Conservation (phyloP, 1,139 yeast species). For the Debaryomyces subglobosus region DNA sequence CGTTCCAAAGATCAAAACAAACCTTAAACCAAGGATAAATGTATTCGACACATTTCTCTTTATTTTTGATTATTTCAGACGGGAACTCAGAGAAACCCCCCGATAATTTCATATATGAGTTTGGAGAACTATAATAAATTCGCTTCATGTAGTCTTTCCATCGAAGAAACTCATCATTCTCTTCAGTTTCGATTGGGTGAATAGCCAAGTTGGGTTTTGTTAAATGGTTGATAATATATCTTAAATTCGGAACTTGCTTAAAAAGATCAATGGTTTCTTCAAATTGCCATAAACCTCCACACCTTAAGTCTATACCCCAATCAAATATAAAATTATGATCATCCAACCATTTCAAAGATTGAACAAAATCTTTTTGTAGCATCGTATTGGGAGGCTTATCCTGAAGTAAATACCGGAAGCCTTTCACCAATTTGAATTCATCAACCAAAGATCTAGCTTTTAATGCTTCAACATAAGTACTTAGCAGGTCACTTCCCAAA, state of each 20-base stretch:
- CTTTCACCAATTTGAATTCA: conserved; percentile 22
- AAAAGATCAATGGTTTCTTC: conserved; percentile 29
- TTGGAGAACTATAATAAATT: conserved; percentile 23
- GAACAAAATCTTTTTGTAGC: conserved; percentile 26
- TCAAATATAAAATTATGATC: conserved; percentile 33
- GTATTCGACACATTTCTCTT: conserved; percentile 17
- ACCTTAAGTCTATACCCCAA: conserved; percentile 41
- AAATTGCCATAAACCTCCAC: conserved; percentile 42
- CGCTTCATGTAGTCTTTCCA: conserved; percentile 26
- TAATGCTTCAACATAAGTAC: conserved; percentile 13
- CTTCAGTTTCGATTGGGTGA: conserved; percentile 12
- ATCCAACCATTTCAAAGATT: conserved; percentile 34
- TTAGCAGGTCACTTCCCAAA: conserved; percentile 15
- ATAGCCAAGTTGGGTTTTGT: conserved; percentile 37
- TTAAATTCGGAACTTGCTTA: conserved; percentile 24
- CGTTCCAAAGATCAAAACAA: conserved; percentile 31
- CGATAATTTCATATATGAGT: conserved; percentile 39
- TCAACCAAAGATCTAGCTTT: conserved; percentile 9
- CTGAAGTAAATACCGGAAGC: conserved; percentile 43
- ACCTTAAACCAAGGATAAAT: conserved; percentile 35
- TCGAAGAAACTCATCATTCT: conserved; percentile 9
- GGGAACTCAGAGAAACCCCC: conserved; percentile 46
- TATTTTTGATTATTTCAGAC: conserved; percentile 12
- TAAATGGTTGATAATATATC: conserved; percentile 40
- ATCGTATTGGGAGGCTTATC: conserved; percentile 39